Evolutionary conservation across 371 early-diverging fungal genomes (phyloP).

Genomic region (Thermomucor indicae-seudaticae): DNA sequence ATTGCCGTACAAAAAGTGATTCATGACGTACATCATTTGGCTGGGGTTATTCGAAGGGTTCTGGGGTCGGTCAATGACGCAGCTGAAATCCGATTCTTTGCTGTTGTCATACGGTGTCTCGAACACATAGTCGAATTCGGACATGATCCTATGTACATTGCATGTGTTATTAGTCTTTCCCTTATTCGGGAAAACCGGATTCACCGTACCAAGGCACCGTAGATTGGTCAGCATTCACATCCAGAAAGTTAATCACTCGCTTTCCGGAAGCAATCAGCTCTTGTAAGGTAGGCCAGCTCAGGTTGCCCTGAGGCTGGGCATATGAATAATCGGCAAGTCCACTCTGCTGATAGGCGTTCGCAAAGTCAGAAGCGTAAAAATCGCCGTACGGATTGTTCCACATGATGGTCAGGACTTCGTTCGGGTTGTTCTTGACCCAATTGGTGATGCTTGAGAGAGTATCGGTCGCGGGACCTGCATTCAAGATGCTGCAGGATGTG

Average conservation of each 20-base stretch:
- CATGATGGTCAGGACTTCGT: conserved; percentile 71
- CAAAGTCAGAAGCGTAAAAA: conserved; percentile 46
- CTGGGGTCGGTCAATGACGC: conserved; percentile 52
- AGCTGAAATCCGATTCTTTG: conserved; percentile 35
- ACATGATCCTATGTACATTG: conserved; percentile 40
- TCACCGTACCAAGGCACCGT: conserved; percentile 56
- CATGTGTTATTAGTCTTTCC: neutral
- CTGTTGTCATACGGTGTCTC: conserved; percentile 54
- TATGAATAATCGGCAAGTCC: conserved; percentile 56
- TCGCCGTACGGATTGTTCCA: conserved; percentile 58
- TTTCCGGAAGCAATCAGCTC: conserved; percentile 62
- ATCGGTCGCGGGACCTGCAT: conserved; percentile 52
- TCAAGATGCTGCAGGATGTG: conserved; percentile 52
- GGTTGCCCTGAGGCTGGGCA: conserved; percentile 31
- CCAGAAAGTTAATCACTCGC: conserved; percentile 64
- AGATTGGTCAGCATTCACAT: conserved; percentile 47
- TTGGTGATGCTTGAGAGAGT: conserved; percentile 43
- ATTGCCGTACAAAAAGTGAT: conserved; percentile 52
- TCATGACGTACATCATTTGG: conserved; percentile 55
- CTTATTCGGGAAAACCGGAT: neutral
- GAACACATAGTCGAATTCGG: conserved; percentile 52
- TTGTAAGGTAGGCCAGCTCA: conserved; percentile 66
- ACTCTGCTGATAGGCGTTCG: conserved; percentile 48
- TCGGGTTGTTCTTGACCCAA: conserved; percentile 58
- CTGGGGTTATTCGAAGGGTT: conserved; percentile 20